Evolutionary conservation across 768 basidiomycete species (phyloP), one percentile per base, ranked within the genome.

Genomic region (Auriculariales sp.): DNA sequence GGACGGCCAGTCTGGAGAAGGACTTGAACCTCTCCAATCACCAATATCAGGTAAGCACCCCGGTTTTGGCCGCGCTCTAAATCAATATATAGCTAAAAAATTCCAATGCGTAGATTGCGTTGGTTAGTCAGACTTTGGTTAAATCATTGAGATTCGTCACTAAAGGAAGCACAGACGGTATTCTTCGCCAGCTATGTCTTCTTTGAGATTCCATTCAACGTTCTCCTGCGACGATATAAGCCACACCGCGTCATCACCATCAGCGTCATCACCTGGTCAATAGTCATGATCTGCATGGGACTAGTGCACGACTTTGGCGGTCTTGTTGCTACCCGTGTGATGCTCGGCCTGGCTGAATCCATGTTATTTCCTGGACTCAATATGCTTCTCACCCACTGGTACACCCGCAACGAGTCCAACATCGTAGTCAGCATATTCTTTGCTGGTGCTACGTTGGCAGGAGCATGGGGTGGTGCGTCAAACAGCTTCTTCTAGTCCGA

Each of bases 141-240:
- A n/a, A n/a, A n/a, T n/a, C n/a, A n/a, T n/a, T n/a, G n/a, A n/a
- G n/a, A n/a, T n/a, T n/a, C n/a, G n/a, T n/a, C n/a, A n/a, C n/a
- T n/a, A n/a, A n/a, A n/a, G n/a, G n/a, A n/a, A n/a, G n/a, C n/a
- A n/a, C n/a, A n/a, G n/a, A n/a, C 22, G 39, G 39, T 63, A 22
- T 63, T 64, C 53, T 63, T 64, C 53, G 60, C 61, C 9, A 54
- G 55, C 25, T 65, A 65, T 46, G 63, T 62, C 3, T 52, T 52
- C 22, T 55, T 54, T 17, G 62, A 52, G 47, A 52, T 55, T 12
- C 54, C 51, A 15, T 49, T 34, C 29, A 57, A 61, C 34, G 47
- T 56, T 15, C 15, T 51, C 25, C 57, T 58, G 28, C 54, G 57
- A 32, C 36, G 49, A 48, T 44, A 53, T 33, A 34, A 55, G 28